These are phyloP conservation scores for Myochromella boudieri DNA, from an alignment of 768 basidiomycete genomes.

Conservation along the genomic window DNA sequence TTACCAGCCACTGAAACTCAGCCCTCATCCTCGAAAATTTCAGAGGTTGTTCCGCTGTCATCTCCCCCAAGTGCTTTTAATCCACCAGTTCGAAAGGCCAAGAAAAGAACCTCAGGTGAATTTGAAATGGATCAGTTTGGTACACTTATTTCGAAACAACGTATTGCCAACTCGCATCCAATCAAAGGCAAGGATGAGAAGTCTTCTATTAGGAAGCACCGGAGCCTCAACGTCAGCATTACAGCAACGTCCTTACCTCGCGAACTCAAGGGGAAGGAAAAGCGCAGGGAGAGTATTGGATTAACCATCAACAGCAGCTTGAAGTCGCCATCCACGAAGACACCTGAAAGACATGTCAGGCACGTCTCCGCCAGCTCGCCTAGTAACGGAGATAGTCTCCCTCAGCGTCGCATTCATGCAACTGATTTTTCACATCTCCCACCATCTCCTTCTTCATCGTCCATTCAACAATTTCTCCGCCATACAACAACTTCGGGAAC, in stretches of 20 bases:
- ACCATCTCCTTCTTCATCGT: slow-evolving; percentile 88
- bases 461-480: slow-evolving; percentile 80
- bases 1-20: slow-evolving; percentile 21
- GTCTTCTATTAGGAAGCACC: slow-evolving; percentile 58
- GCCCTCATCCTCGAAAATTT: slow-evolving; percentile 29
- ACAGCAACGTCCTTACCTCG: slow-evolving; percentile 30
- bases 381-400: slow-evolving; percentile 47
- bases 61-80: slow-evolving; percentile 70
- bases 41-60: slow-evolving; percentile 30
- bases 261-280: slow-evolving; percentile 52
- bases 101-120: slow-evolving; percentile 80
- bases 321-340: slow-evolving; percentile 34
- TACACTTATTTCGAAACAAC: slow-evolving; percentile 56
- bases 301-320: slow-evolving; percentile 38
- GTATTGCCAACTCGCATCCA: slow-evolving; percentile 26
- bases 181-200: slow-evolving; percentile 53
- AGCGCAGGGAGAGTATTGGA: slow-evolving; percentile 53
- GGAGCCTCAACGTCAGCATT: slow-evolving; percentile 63
- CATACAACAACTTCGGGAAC: slow-evolving; percentile 45
- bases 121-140: slow-evolving; percentile 79
- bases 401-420: slow-evolving; percentile 61
- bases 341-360: slow-evolving; percentile 51
- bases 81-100: slow-evolving; percentile 52
- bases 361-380: slow-evolving; percentile 72
- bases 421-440: slow-evolving; percentile 89